Conservation (phyloP, 2,329 filamentous ascomycete species). For the Exophiala aquamarina region DNA sequence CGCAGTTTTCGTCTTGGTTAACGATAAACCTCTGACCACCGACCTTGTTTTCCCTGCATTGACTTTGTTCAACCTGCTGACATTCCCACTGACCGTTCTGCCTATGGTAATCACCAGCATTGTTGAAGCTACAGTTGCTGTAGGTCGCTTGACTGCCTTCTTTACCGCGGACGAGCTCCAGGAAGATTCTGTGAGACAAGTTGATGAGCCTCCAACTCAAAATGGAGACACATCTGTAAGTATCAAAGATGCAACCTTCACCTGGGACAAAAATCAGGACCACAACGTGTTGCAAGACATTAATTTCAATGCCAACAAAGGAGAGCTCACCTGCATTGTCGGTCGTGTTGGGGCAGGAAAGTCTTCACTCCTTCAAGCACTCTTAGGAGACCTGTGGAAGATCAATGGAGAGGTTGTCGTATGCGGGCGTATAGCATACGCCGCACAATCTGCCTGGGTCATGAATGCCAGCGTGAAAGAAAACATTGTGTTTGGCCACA, state of each 20-base stretch:
- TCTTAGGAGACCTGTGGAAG: constrained; percentile 92
- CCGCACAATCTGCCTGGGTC: constrained; percentile 90
- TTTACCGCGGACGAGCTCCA: constrained; percentile 89
- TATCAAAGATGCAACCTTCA: constrained; percentile 83
- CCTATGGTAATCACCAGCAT: constrained; percentile 98
- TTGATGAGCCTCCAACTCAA: constrained; percentile 68
- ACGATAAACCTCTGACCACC: constrained; percentile 77
- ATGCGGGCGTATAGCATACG: constrained; percentile 82
- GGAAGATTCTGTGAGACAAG: constrained; percentile 69
- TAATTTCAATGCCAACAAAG: constrained; percentile 85
- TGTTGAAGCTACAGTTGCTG: constrained; percentile 92
- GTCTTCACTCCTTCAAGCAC: constrained; percentile 83
- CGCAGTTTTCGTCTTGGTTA: constrained; percentile 85
- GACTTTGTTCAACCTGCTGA: constrained; percentile 92
- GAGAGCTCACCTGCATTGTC: constrained; percentile 88
- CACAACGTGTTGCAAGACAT: constrained; percentile 73
- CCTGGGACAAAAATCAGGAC: constrained; percentile 83
- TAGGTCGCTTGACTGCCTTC: constrained; percentile 79
- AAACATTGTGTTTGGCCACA: constrained; percentile 95
- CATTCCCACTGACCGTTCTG: constrained; percentile 88
- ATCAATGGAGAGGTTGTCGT: constrained; percentile 78
- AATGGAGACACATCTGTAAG: constrained; percentile 81
- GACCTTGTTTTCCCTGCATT: constrained; percentile 93
- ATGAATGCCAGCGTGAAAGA: constrained; percentile 98
- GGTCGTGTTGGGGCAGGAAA: constrained; percentile 94